These are phyloP conservation scores for Penicillium sclerotigenum DNA, from an alignment of 2,329 filamentous ascomycete genomes.

Conservation along the genomic window DNA sequence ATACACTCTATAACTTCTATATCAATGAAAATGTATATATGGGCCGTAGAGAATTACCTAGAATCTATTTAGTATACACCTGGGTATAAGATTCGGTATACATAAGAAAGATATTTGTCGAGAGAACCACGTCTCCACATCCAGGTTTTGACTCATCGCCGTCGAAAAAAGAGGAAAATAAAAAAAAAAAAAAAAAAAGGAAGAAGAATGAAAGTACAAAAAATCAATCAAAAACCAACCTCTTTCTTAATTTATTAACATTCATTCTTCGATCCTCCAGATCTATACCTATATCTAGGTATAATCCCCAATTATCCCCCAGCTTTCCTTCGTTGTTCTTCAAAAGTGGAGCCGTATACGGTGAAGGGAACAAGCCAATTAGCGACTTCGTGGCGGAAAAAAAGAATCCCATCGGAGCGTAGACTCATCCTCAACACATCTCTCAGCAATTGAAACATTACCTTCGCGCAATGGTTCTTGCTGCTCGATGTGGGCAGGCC, in stretches of 20 bases:
- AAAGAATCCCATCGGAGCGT: conserved; percentile 23
- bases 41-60: not conserved
- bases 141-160: conserved; percentile 28
- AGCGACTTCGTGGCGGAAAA: conserved; percentile 21
- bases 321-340: not conserved
- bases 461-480: conserved; percentile 43
- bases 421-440: conserved; percentile 22
- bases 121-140: conserved; percentile 2
- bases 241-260: not conserved
- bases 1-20: not conserved
- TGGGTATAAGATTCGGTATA: not conserved
- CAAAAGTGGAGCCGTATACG: conserved; percentile 24
- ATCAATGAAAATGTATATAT: not conserved
- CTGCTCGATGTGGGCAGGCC: conserved; percentile 46
- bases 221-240: not conserved
- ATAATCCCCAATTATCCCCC: not conserved
- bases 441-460: conserved; percentile 24
- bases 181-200: not conserved
- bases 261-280: not conserved
- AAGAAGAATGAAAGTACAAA: not conserved
- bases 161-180: conserved; percentile 4
- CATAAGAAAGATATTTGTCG: not conserved
- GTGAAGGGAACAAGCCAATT: conserved; percentile 24
- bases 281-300: not conserved
- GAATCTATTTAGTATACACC: no score